phyloP scores from a whole-genome alignment of 345 rosid species.

The Pugionium dolabratum region DNA sequence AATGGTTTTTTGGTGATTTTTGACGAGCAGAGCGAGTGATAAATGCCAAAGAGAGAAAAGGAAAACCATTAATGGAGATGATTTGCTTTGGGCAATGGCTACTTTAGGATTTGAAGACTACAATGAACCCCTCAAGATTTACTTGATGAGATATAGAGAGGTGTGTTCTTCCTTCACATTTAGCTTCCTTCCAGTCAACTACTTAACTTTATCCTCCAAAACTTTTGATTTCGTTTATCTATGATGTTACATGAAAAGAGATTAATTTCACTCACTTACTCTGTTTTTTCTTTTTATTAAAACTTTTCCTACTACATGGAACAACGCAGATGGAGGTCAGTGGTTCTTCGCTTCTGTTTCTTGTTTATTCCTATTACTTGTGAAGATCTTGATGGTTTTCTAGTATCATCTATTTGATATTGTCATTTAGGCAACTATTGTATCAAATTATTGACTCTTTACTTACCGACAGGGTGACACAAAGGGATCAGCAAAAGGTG shows the following conservation, averaged over 20 bases:
- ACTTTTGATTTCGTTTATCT: conserved; percentile 1
- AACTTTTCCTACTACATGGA: conserved; percentile 21
- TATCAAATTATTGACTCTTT: conserved; percentile 12
- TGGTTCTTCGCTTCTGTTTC: conserved; percentile 17
- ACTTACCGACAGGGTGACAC: conserved; percentile 64
- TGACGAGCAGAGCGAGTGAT: conserved; percentile 79
- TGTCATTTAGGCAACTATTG: neutral
- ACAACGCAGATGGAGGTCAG: conserved; percentile 81
- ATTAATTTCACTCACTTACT: conserved; percentile 22
- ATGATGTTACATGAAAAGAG: neutral
- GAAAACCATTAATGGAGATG: conserved; percentile 95
- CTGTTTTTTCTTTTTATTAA: conserved; percentile 12
- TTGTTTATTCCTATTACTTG: conserved; percentile 6
- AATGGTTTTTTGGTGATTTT: conserved; percentile 17
- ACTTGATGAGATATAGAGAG: conserved; percentile 83
- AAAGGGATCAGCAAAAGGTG: conserved; percentile 71
- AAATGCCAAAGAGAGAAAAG: conserved; percentile 98
- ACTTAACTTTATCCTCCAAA: neutral
- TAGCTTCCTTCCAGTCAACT: neutral
- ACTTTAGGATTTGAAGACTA: conserved; percentile 97
- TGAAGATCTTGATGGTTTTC: neutral
- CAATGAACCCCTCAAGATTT: conserved; percentile 82
- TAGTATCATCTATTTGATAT: neutral
- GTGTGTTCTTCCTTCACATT: conserved; percentile 38
- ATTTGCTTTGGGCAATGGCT: conserved; percentile 96